Evolutionary conservation across 495 filamentous ascomycete genomes (phyloP).

Genomic region (Aspergillus cristatus): DNA sequence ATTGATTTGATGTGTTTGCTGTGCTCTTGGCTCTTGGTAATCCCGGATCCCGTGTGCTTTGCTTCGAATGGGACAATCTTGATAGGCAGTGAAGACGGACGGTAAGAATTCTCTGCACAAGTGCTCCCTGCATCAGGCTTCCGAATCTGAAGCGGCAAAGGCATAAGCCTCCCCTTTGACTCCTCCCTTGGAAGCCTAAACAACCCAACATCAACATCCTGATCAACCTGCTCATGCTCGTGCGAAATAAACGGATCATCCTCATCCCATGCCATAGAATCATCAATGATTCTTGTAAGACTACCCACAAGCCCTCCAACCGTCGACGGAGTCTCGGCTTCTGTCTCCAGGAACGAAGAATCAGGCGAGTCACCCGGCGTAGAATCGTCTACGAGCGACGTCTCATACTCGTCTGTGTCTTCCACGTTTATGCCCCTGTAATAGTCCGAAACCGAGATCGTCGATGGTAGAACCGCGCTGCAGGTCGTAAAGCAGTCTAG

Average conservation of each 20-base stretch:
- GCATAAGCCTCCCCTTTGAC: constrained; percentile 2
- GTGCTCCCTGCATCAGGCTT: constrained; percentile 14
- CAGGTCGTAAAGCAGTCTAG: constrained; percentile 22
- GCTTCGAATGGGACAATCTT: constrained; percentile 7
- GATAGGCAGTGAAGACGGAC: constrained; percentile 18
- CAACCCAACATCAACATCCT: too few species aligned
- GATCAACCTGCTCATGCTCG: constrained; percentile 1
- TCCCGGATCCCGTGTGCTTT: too few species aligned
- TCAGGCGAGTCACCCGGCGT: neutral
- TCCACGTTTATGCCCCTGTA: too few species aligned
- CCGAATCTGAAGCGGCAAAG: constrained; percentile 19
- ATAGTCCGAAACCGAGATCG: neutral
- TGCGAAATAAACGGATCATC: constrained; percentile 22
- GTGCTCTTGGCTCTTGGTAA: constrained; percentile 2
- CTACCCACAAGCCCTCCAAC: constrained; percentile 11
- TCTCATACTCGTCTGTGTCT: neutral
- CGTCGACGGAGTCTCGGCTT: constrained; percentile 3
- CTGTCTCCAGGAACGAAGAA: neutral
- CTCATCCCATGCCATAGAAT: constrained; percentile 6
- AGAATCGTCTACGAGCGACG: constrained; percentile 5
- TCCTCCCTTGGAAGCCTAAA: too few species aligned
- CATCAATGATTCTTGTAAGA: constrained; percentile 20
- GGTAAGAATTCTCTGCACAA: constrained; percentile 4
- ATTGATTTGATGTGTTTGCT: constrained; percentile 7
- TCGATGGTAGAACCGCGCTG: constrained; percentile 11